Evolutionary conservation across 2,329 filamentous ascomycete genomes (phyloP), one percentile per base, ranked within the genome.

Genomic region (Epichloe hybrida): DNA sequence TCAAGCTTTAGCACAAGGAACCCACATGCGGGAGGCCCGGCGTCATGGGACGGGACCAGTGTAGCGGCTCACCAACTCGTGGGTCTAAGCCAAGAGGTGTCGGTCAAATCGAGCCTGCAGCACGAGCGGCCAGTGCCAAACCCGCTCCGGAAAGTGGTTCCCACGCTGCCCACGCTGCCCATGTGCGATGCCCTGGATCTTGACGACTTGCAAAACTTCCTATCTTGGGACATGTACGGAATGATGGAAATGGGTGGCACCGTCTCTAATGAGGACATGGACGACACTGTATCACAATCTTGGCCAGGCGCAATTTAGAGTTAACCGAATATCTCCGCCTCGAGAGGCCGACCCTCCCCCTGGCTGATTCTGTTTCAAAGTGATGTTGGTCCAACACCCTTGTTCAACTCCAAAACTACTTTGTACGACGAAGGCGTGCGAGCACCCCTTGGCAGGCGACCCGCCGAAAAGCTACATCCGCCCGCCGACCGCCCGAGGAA

Each of bases 151-250:
- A 57, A 56, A 13, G 46, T 52, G 11, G 47, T 55, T 13, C 45
- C 55, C n/a, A 50, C 56, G 17, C 54, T 60, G 15, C 56, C 59
- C 15, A 66, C 56, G 17, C 54, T 60, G 15, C 56, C 59, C 15
- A 66, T 68, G 64, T 62, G 62, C 21, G 61, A 67, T 31, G 63
- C 62, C 27, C 61, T 69, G 4, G 67, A 69, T 48, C 55, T 69
- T 11, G 65, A 65, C 31, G 67, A 69, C 51, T 50, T 69, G 51
- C 66, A 69, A 48, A 68, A 63, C 51, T 69, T 67, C 40, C 48
- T 68, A 48, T 65, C 65, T 5, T 69, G 67, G 67, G 67, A 69
- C 49, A 65, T 69, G 63, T 66, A 68, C 46, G 66, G 66, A 20
- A 66, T 69, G 37, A 67, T 68, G 63, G 67, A 69, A 52, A 65